These are phyloP conservation scores for Ogataea populi-albae DNA, from an alignment of 805 yeast species.

Conservation along the genomic window DNA sequence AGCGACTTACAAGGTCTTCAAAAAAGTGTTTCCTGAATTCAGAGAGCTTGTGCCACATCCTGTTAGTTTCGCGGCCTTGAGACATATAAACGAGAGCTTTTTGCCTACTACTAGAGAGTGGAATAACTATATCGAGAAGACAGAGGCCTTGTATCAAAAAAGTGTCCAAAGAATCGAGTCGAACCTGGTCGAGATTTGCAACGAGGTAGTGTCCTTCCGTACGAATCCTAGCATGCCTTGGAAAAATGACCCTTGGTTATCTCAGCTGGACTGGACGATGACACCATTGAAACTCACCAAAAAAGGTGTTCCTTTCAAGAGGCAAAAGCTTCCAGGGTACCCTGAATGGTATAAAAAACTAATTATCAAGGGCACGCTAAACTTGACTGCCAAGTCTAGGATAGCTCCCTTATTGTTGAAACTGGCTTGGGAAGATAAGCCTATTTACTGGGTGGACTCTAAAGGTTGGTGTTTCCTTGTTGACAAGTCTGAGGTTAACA, in stretches of 20 bases:
- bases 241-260: constrained; percentile 79
- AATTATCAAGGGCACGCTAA: constrained; percentile 40
- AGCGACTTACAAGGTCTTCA: constrained; percentile 68
- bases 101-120: constrained; percentile 76
- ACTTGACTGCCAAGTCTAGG: constrained; percentile 68
- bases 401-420: constrained; percentile 72
- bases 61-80: constrained; percentile 84
- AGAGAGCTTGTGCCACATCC: constrained; percentile 81
- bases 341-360: constrained; percentile 89
- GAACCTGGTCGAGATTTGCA: constrained; percentile 58
- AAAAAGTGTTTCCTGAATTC: constrained; percentile 68
- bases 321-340: constrained; percentile 80
- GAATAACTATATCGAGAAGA: constrained; percentile 63
- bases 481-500: constrained; percentile 36
- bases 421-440: constrained; percentile 81
- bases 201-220: constrained; percentile 49
- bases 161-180: constrained; percentile 54
- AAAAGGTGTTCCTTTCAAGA: constrained; percentile 63
- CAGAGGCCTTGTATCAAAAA: constrained; percentile 66
- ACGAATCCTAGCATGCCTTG: constrained; percentile 41
- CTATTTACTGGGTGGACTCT: constrained; percentile 74
- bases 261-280: constrained; percentile 85
- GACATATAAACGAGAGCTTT: constrained; percentile 67
- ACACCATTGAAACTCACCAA: constrained; percentile 60
- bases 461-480: constrained; percentile 90